phyloP scores from a whole-genome alignment of 805 yeast species.

The Pichia thaimueangensis region DNA sequence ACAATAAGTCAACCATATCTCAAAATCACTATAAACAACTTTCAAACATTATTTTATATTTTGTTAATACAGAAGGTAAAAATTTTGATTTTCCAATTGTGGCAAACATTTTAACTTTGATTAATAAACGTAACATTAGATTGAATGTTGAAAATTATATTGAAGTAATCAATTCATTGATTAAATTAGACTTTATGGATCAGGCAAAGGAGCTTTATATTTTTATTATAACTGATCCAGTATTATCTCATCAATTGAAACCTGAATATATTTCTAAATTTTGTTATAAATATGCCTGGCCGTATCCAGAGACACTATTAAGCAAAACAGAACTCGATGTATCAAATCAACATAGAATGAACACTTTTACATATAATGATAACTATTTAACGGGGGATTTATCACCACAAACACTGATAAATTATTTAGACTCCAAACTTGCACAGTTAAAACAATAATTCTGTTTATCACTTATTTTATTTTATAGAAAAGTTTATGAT shows the following conservation, averaged over 20 bases:
- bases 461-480: too few species aligned
- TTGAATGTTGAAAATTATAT: conserved; percentile 13
- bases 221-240: conserved; percentile 1
- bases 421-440: conserved; percentile 3
- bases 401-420: conserved; percentile 2
- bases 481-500: conserved; percentile 2
- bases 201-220: conserved; percentile 16
- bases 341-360: background rate
- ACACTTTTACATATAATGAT: background rate
- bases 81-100: background rate
- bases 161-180: conserved; percentile 15
- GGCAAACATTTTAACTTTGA: background rate
- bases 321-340: background rate
- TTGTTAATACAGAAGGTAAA: background rate
- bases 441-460: too few species aligned
- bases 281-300: conserved; percentile 17
- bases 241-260: background rate
- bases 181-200: conserved; percentile 16
- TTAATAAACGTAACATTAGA: conserved; percentile 1
- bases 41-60: background rate
- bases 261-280: conserved; percentile 1
- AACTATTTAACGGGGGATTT: conserved; percentile 1
- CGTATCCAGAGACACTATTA: conserved; percentile 8
- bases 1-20: background rate
- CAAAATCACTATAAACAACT: conserved; percentile 2